Conservation (phyloP, 2,329 filamentous ascomycete genomes). For the Huntiella savannae region DNA sequence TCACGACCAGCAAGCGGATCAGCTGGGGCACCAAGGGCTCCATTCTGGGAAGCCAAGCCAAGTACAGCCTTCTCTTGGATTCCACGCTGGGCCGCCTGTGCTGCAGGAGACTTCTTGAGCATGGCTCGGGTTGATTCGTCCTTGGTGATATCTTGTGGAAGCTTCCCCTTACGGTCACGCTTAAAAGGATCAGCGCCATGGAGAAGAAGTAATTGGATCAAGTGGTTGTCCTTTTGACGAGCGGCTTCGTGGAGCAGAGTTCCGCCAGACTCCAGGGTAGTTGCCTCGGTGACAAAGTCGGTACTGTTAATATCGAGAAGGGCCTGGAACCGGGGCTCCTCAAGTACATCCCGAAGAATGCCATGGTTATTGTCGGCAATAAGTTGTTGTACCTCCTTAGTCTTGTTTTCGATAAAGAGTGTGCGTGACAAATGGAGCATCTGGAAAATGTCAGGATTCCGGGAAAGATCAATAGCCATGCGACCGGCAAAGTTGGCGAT, state of each 20-base stretch:
- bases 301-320: slow-evolving; percentile 82
- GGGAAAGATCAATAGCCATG: slow-evolving; percentile 69
- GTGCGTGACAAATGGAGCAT: slow-evolving; percentile 79
- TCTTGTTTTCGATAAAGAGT: slow-evolving; percentile 71
- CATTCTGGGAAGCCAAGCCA: slow-evolving; percentile 41
- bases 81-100: slow-evolving; percentile 78
- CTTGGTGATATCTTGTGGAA: slow-evolving; percentile 90
- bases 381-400: slow-evolving; percentile 65
- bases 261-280: slow-evolving; percentile 65
- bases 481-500: slow-evolving; percentile 70
- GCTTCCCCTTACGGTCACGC: slow-evolving; percentile 81
- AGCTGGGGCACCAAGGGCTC: slow-evolving; percentile 31
- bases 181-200: slow-evolving; percentile 94
- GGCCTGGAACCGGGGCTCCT: slow-evolving; percentile 69
- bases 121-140: slow-evolving; percentile 79
- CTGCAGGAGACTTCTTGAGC: slow-evolving; percentile 83
- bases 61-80: slow-evolving; percentile 96
- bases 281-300: slow-evolving; percentile 66
- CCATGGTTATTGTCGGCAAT: slow-evolving; percentile 58
- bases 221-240: slow-evolving; percentile 62
- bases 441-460: slow-evolving; percentile 89
- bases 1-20: slow-evolving; percentile 60
- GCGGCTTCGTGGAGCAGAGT: slow-evolving; percentile 88
- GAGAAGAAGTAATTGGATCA: slow-evolving; percentile 77
- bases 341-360: slow-evolving; percentile 56